Evolutionary conservation across 2,329 filamentous ascomycete species (phyloP), one percentile per base, ranked within the genome.

Genomic region (Alternaria brassicicola): DNA sequence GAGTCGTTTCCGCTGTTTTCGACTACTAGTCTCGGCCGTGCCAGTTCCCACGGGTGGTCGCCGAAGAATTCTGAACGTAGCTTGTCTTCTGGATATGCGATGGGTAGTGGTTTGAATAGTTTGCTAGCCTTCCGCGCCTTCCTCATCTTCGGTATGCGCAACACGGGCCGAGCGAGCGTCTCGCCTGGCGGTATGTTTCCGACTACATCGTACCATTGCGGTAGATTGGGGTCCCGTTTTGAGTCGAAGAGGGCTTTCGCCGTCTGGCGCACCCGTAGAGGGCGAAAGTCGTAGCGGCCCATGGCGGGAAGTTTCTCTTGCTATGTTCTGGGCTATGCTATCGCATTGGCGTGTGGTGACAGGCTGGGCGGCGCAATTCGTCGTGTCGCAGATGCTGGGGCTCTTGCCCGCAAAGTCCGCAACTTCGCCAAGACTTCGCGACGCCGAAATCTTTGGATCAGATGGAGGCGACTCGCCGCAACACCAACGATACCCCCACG

Each of bases 31-130:
- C 92, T 85, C 53, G 95, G 95, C 62, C 94, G 85, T 17, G 95
- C 95, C 73, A 99, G 81, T 79, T 99, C 95, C 95, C 95, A 99
- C 5, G 95, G 95, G 76, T 99, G 95, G 77, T 99, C 94, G 72
- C 85, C 87, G 82, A 91, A 99, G 81, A 98, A 99, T 26, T 88
- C 86, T 66, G 80, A 83, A 63, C 95, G 89, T 71, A 99, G 83
- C 59, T 81, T 79, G 78, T 99, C 95, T 77, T 99, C 95, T 59
- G 90, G 86, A 76, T 95, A 97, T 52, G 80, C 81, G 63, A 99
- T 88, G 57, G 82, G 80, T 64, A 93, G 86, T 1, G 95, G 95
- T 68, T 88, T 87, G 82, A 93, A 98, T 69, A 97, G 81, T 67
- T 88, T 87, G 78, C 87, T 92, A 28, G 89, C 84, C 76, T 89